Evolutionary conservation across 78 protist species (phyloP).

Genomic region (Planoprotostelium fungivorum): DNA sequence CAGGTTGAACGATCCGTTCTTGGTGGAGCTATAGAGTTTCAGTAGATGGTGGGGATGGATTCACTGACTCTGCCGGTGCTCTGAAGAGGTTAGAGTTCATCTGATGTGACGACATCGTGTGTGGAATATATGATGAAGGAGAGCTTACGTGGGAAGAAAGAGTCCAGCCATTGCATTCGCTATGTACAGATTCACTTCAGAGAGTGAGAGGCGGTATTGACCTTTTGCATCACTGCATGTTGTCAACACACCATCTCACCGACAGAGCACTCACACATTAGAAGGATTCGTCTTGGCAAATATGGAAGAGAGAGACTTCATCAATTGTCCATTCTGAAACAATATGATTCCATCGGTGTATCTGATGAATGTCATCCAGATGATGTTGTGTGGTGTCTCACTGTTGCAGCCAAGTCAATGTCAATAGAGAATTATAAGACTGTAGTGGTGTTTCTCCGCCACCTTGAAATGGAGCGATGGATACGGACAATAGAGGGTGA

Average conservation of each 20-base stretch:
- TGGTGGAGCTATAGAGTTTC: neutral
- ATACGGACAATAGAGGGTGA: neutral
- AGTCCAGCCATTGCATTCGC: neutral
- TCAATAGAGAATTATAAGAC: neutral
- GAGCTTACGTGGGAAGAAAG: too few species aligned
- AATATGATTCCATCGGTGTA: neutral
- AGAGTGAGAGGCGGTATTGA: neutral
- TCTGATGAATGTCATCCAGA: neutral
- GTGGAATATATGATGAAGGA: too few species aligned
- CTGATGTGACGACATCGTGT: too few species aligned
- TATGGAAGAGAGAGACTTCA: neutral
- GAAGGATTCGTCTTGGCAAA: neutral
- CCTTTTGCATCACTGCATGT: neutral
- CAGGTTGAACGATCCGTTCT: neutral
- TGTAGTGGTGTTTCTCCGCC: neutral
- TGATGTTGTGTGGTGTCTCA: neutral
- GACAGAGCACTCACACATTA: neutral
- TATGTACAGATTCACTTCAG: neutral
- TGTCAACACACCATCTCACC: neutral
- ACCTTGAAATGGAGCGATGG: neutral
- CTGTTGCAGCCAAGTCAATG: neutral
- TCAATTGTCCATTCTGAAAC: neutral
- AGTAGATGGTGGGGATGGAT: too few species aligned
- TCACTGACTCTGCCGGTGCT: too few species aligned
- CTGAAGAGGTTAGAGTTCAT: too few species aligned